phyloP scores from a whole-genome alignment of 2,329 filamentous ascomycete species.

The Penicillium crustosum region DNA sequence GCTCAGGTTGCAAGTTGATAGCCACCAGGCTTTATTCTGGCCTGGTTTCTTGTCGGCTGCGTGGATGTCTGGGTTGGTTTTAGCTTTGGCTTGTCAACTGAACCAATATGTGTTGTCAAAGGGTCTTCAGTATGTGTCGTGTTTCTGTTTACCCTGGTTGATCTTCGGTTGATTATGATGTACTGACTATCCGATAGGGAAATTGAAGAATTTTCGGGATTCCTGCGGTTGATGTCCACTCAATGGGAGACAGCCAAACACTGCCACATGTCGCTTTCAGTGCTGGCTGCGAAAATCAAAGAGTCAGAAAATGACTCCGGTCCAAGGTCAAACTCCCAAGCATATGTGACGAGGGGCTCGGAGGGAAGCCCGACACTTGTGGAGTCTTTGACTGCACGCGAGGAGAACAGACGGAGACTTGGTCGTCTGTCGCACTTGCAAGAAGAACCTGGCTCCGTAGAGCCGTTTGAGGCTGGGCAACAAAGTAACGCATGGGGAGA shows the following conservation, averaged over 20 bases:
- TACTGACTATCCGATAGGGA: conserved; percentile 28
- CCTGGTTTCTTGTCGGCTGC: conserved; percentile 42
- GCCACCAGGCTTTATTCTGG: conserved; percentile 40
- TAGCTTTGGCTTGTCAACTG: conserved; percentile 44
- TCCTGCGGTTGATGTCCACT: conserved; percentile 37
- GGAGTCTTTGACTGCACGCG: neutral
- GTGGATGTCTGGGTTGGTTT: conserved; percentile 44
- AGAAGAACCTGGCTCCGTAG: neutral
- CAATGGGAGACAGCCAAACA: conserved; percentile 45
- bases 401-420: neutral
- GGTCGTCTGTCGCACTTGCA: neutral
- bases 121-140: conserved; percentile 30
- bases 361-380: neutral
- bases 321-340: conserved; percentile 3
- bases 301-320: conserved; percentile 5
- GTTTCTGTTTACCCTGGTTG: neutral
- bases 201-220: conserved; percentile 35
- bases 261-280: conserved; percentile 38
- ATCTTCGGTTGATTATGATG: neutral
- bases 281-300: conserved; percentile 37
- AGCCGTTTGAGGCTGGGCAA: neutral
- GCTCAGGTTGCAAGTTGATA: conserved; percentile 34
- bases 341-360: conserved; percentile 10
- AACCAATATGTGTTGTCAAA: conserved; percentile 39
- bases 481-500: neutral